phyloP scores from a whole-genome alignment of 2,329 filamentous ascomycete genomes.

The Xylaria arbuscula region DNA sequence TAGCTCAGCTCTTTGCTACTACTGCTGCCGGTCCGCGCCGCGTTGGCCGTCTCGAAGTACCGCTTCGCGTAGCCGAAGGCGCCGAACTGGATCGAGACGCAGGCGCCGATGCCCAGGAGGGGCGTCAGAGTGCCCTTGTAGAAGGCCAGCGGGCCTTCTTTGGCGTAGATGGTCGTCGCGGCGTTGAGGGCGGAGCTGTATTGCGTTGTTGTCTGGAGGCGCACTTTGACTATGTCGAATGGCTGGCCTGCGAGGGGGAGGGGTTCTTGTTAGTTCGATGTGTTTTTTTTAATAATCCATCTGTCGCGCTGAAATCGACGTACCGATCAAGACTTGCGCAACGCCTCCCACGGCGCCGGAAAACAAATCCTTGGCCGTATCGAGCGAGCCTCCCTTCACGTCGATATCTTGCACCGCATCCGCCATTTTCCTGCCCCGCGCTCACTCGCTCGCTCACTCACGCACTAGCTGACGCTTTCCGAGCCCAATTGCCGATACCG shows the following conservation, averaged over 20 bases:
- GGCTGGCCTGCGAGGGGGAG: conserved; percentile 66
- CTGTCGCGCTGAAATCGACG: conserved; percentile 50
- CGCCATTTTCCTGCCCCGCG: conserved; percentile 46
- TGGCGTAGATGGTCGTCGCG: conserved; percentile 83
- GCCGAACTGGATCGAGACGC: conserved; percentile 97
- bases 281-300: neutral
- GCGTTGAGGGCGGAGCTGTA: conserved; percentile 85
- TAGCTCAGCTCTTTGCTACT: conserved; percentile 69
- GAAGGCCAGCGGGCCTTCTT: conserved; percentile 90
- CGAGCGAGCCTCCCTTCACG: conserved; percentile 55
- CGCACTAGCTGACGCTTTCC: conserved; percentile 7
- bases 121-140: conserved; percentile 97
- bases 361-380: conserved; percentile 88
- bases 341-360: conserved; percentile 91
- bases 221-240: conserved; percentile 96
- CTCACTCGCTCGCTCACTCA: conserved; percentile 24
- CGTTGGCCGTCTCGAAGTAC: conserved; percentile 81
- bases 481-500: conserved; percentile 9
- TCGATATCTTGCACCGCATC: conserved; percentile 50
- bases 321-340: conserved; percentile 93
- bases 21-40: conserved; percentile 64
- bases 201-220: conserved; percentile 86
- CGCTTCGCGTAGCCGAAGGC: conserved; percentile 94
- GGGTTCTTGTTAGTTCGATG: conserved; percentile 12
- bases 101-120: conserved; percentile 94